These are phyloP conservation scores for Beta macrorhiza DNA, from an alignment of 179 eudicot genomes.

Conservation along the genomic window DNA sequence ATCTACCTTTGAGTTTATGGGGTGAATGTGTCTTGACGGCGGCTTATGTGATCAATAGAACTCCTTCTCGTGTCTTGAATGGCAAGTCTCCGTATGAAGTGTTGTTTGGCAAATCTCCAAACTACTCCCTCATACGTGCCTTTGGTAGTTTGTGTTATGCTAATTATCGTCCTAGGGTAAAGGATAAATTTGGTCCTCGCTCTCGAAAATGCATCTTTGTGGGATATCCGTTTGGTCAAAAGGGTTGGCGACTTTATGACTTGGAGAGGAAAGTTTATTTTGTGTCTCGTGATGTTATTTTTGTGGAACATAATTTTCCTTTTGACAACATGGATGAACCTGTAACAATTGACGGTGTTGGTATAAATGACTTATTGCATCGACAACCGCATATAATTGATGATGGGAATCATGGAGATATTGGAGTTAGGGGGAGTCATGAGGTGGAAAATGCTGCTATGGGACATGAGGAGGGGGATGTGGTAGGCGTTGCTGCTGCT, in stretches of 20 bases:
- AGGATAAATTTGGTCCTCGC: background rate
- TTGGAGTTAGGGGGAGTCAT: background rate
- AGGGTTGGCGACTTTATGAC: background rate
- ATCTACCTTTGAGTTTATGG: background rate
- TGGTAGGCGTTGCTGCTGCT: too few species aligned
- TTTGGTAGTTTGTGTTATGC: conserved; percentile 18
- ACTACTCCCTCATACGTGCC: background rate
- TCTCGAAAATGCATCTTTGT: background rate
- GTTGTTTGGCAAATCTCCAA: too few species aligned
- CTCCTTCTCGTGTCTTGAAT: too few species aligned
- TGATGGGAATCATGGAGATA: background rate
- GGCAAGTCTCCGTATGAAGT: too few species aligned
- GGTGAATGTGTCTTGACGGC: too few species aligned
- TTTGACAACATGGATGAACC: background rate
- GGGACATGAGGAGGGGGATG: background rate
- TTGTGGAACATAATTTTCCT: background rate
- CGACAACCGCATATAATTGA: too few species aligned
- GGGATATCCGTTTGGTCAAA: background rate
- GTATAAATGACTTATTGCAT: background rate
- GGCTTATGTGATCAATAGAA: conserved; percentile 3
- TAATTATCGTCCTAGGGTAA: background rate
- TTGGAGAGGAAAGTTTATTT: too few species aligned
- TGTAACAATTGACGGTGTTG: background rate
- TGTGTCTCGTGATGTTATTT: too few species aligned
- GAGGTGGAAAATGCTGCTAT: background rate